A percentile compares a stretch with the other conserved stretches of the same genome.
phyloP scores from a whole-genome alignment of 116 monocot species.

The Cymodocea nodosa region DNA sequence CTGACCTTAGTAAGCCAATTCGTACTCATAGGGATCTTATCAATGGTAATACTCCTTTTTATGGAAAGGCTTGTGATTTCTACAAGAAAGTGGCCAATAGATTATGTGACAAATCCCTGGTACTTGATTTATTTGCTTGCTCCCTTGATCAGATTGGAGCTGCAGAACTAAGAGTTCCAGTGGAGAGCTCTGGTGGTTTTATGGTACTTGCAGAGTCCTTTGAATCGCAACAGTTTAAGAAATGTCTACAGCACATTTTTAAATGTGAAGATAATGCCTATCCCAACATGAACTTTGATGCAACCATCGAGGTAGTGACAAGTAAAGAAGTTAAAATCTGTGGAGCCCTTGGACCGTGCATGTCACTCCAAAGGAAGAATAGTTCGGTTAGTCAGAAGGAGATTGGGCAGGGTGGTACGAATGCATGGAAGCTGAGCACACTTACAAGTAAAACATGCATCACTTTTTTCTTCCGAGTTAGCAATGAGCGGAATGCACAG shows the following conservation, averaged over 20 bases:
- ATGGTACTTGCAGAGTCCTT: constrained; percentile 82
- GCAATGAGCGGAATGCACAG: constrained; percentile 24
- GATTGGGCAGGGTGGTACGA: constrained; percentile 67
- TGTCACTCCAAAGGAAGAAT: constrained; percentile 47
- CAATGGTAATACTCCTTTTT: constrained; percentile 37
- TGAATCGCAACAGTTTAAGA: constrained; percentile 71
- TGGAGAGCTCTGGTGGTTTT: constrained; percentile 77
- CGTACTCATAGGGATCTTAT: constrained; percentile 70
- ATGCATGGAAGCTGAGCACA: constrained; percentile 60
- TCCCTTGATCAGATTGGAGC: constrained; percentile 96
- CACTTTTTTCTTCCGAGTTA: constrained; percentile 63
- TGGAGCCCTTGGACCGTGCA: constrained; percentile 85
- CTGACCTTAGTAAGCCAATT: constrained; percentile 58
- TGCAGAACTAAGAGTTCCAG: constrained; percentile 59
- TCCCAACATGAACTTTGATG: constrained; percentile 67
- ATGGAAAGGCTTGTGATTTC: constrained; percentile 41
- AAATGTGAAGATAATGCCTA: constrained; percentile 31
- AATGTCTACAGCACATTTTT: constrained; percentile 62
- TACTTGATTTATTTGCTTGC: constrained; percentile 95
- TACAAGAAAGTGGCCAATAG: constrained; percentile 56
- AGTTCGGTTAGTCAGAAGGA: constrained; percentile 56
- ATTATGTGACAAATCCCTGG: constrained; percentile 41
- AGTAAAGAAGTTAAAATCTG: constrained; percentile 76
- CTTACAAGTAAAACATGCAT: constrained; percentile 67
- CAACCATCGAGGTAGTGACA: constrained; percentile 64